Base-by-base conservation (phyloP, 148 eudicot species). In the Selenicereus undatus region DNA sequence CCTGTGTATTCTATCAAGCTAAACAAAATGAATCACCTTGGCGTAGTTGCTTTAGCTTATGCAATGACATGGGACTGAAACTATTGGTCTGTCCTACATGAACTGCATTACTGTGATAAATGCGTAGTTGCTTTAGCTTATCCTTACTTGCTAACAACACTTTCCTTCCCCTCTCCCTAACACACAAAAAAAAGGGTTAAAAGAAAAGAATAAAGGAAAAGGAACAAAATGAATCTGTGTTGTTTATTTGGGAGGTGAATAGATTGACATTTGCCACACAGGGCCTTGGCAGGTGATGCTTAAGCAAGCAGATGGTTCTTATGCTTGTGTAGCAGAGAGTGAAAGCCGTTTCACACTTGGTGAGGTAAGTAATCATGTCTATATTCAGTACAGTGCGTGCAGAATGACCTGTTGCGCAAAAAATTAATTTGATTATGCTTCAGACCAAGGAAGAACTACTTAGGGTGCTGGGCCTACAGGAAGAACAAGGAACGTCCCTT, bases 231-330 rank as follows among this genome's bases (percentile, higher is more conserved):
- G 68, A 2, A 22, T 62, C 26, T 62, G 26, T 8, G 7, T 68
- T 68, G 50, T 16, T 22, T 70, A 39, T 69, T n/a, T 26, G 35
- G 54, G 73, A 36, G 74, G 52, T 29, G 42, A 80, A 42, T 42
- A 48, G 81, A 35, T 77, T 42, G 26, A 76, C 77, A 22, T 73
- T 54, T 39, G 7, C 60, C 10, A 80, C 80, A 78, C 90, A 96
- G 99, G 97, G 84, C 99, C 99, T 76, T 96, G 99, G 99, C 99
- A 96, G 83, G 99, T 96, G 89, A 96, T 96, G 99, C 88, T 96
- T 86, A 96, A 88, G 88, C 99, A 96, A 84, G 81, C 88, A 70
- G 98, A 96, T 83, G 93, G 91, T 82, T 96, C 99, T 27, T 96
- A 78, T 81, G 98, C 94, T 82, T 96, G 99, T 22, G 94, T 96